Percentiles rank a stretch among this genome's conserved stretches.
These are phyloP conservation scores for Senna siamea DNA, from an alignment of 306 rosid genomes.

Conservation along the genomic window DNA sequence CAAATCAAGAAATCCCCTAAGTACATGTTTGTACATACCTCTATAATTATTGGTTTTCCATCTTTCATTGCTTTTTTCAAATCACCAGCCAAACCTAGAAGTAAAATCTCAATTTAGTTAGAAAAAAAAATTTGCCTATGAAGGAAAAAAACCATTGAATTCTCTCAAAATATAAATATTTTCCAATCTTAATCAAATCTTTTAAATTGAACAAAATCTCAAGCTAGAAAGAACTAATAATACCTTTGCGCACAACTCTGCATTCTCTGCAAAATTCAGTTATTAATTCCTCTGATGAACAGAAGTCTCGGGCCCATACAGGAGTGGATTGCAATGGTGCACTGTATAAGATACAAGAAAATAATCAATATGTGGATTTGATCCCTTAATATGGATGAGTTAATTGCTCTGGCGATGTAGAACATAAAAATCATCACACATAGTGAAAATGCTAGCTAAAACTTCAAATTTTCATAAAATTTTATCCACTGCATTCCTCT, in stretches of 20 bases:
- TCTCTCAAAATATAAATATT: not conserved
- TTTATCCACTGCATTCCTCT: not conserved
- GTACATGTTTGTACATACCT: slow-evolving; percentile 52
- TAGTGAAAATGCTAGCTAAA: slow-evolving; percentile 15
- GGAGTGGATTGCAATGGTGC: slow-evolving; percentile 92
- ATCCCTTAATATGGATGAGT: slow-evolving; percentile 21
- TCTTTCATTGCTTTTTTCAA: slow-evolving; percentile 98
- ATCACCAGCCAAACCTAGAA: slow-evolving; percentile 94
- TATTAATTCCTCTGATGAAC: slow-evolving; percentile 84
- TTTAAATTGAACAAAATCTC: slow-evolving; percentile 20
- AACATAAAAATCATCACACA: not conserved
- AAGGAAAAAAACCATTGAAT: slow-evolving; percentile 15
- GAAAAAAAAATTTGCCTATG: not conserved
- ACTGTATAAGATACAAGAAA: slow-evolving; percentile 49
- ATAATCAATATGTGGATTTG: slow-evolving; percentile 28
- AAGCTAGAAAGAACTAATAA: slow-evolving; percentile 29
- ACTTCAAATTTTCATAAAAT: not conserved
- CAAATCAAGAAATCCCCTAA: slow-evolving; percentile 15
- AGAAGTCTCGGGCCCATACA: slow-evolving; percentile 88
- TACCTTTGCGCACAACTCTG: slow-evolving; percentile 95
- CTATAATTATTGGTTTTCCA: slow-evolving; percentile 97
- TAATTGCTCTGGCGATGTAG: slow-evolving; percentile 1
- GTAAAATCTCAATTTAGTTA: slow-evolving; percentile 37
- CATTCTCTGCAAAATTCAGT: slow-evolving; percentile 98
- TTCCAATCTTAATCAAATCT: slow-evolving; percentile 13